Evolutionary conservation across 768 basidiomycete genomes (phyloP).

Genomic region (Tulasnella sp.): DNA sequence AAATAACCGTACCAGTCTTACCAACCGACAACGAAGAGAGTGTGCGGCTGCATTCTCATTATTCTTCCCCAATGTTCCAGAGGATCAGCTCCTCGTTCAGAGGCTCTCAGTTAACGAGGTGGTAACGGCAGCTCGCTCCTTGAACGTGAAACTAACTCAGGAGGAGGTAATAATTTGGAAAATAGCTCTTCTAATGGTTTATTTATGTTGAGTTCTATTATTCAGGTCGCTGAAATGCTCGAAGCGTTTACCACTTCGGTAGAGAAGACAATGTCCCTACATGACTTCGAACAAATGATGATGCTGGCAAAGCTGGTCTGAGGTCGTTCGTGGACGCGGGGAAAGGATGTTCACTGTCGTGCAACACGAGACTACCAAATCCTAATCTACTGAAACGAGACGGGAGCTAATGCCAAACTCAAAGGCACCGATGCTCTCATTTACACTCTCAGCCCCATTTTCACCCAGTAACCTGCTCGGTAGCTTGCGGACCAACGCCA

Average conservation of each 20-base stretch:
- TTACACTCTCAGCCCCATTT: not conserved
- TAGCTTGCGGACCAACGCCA: not conserved
- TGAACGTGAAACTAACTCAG: constrained; percentile 58
- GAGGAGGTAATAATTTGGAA: constrained; percentile 46
- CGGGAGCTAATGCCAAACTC: not conserved
- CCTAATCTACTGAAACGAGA: not conserved
- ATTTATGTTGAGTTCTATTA: not conserved
- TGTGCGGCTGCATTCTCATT: constrained; percentile 52
- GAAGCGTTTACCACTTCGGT: constrained; percentile 56
- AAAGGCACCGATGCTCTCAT: constrained; percentile 1
- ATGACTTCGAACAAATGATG: constrained; percentile 71
- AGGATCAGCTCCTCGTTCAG: constrained; percentile 34
- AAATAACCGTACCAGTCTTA: constrained; percentile 4
- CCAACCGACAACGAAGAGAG: constrained; percentile 35
- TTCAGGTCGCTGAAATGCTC: constrained; percentile 67
- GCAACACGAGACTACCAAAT: too few relatives aligned
- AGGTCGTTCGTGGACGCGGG: too few relatives aligned
- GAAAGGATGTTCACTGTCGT: too few relatives aligned
- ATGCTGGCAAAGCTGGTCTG: constrained; percentile 43
- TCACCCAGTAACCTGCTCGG: not conserved
- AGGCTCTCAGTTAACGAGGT: constrained; percentile 58
- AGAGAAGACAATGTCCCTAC: constrained; percentile 54
- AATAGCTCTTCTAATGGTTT: not conserved
- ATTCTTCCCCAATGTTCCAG: constrained; percentile 51
- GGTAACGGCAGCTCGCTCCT: constrained; percentile 41